Conservation (phyloP, 176 grass and related monocot species). For the Juncus effusus region DNA sequence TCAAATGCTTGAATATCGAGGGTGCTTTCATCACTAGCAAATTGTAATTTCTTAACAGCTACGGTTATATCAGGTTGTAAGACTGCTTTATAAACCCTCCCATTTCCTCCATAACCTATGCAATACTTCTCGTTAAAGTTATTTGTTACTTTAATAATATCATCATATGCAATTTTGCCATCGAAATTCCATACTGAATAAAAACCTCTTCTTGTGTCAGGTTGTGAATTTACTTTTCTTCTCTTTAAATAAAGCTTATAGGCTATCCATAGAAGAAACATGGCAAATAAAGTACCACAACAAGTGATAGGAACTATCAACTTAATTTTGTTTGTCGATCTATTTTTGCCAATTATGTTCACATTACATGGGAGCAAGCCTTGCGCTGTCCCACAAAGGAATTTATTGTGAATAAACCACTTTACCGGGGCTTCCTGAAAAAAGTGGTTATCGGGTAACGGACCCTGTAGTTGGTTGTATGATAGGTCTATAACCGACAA, state of each 20-base stretch:
- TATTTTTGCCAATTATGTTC: not conserved
- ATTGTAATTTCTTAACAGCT: constrained; percentile 26
- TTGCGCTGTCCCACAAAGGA: not conserved
- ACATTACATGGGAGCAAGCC: constrained; percentile 10
- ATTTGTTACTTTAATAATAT: constrained; percentile 10
- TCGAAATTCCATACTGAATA: constrained; percentile 5
- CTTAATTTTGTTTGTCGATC: not conserved
- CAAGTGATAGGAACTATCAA: not conserved
- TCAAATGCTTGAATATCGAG: not conserved
- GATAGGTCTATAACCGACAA: constrained; percentile 30
- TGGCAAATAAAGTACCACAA: not conserved
- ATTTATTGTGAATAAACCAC: constrained; percentile 11
- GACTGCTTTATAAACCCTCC: constrained; percentile 27
- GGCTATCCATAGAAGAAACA: not conserved
- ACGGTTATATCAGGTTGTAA: not conserved
- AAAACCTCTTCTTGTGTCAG: not conserved
- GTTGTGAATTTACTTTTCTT: not conserved
- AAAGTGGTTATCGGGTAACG: constrained; percentile 1
- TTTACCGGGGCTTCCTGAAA: not conserved
- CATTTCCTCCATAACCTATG: constrained; percentile 17
- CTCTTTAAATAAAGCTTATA: not conserved
- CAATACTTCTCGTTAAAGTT: constrained; percentile 8
- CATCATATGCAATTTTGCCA: constrained; percentile 1
- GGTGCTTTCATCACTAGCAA: not conserved
- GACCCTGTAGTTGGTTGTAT: constrained; percentile 40